Base-by-base conservation (phyloP, 768 basidiomycete species). In the Collybia mongolica region DNA sequence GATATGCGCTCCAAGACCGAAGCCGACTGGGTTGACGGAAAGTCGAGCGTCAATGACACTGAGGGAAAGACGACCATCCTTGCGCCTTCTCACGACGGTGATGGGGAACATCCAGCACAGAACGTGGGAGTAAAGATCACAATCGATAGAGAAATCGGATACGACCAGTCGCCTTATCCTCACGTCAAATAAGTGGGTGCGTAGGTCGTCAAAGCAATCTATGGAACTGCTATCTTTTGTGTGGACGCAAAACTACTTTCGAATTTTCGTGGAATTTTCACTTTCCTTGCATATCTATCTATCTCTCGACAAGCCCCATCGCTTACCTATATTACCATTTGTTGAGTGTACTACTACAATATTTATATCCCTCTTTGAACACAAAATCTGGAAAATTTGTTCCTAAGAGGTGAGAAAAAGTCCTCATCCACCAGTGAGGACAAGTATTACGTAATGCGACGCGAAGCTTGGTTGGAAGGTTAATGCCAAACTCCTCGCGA, bases 101-200 rank as follows among this genome's bases (percentile, higher is more conserved):
- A 66, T 5, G 53, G 58, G 0, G 62, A 54, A 3, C 50, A 50
- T 8, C 57, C 62, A 23, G 53, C 59, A 0, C 32, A 32, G 32
- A 57, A 63, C 11, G 60, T 63, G 36, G 82, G 81, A n/a, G 80
- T 84, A 29, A 82, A 81, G 56, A 71, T 84, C 49, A 82, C 81
- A 1, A 74, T 84, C 46, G 76, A 84, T 51, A 65, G 75, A 36
- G 75, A 84, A 56, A 70, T 83, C 44, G 78, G 79, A 22, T 82
- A 80, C 49, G 79, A 80, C 47, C 32, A 59, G 12, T 38, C 49
- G 6, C 48, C 54, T 29, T 66, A 62, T 49, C 48, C 52, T 23
- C 52, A 47, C 24, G 47, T 60, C 32, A 61, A 65, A 56, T 39
- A 51, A 23, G 38, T 40, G 12, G 24, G 38, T 8, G 11, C 11